phyloP scores from a whole-genome alignment of 192 early-diverging fungal species.

The Gaertneriomyces semiglobifer region DNA sequence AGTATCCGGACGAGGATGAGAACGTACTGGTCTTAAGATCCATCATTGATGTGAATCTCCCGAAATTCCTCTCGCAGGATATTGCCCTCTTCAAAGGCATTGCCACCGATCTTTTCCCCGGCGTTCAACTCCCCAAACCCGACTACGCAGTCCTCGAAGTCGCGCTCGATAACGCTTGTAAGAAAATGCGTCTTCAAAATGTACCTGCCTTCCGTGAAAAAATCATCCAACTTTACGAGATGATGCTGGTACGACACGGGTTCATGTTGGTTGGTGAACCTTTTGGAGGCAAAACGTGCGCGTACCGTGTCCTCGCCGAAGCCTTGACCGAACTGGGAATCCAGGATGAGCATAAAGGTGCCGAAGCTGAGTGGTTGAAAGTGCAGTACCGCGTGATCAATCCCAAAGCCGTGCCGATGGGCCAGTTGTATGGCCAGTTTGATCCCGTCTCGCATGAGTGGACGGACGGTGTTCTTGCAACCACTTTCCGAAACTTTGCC shows the following conservation, averaged over 20 bases:
- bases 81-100: conserved; percentile 63
- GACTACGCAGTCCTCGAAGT: conserved; percentile 52
- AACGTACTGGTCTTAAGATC: conserved; percentile 57
- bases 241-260: conserved; percentile 64
- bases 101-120: conserved; percentile 58
- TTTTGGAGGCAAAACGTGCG: conserved; percentile 56
- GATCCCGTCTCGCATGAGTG: conserved; percentile 62
- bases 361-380: conserved; percentile 48
- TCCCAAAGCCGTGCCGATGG: conserved; percentile 63
- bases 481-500: conserved; percentile 50
- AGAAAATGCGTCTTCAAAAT: conserved; percentile 46
- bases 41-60: conserved; percentile 62
- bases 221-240: conserved; percentile 64
- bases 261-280: conserved; percentile 65
- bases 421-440: conserved; percentile 60
- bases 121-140: conserved; percentile 56
- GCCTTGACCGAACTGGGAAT: conserved; percentile 45
- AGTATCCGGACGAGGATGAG: conserved; percentile 62
- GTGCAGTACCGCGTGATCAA: conserved; percentile 57
- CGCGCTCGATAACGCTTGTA: conserved; percentile 48
- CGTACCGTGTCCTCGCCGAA: conserved; percentile 59
- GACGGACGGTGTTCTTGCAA: conserved; percentile 62
- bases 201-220: conserved; percentile 60
- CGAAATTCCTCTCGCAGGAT: conserved; percentile 63
- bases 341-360: conserved; percentile 26